Conservation (phyloP, 2,329 filamentous ascomycete species). For the Venturia asperata region DNA sequence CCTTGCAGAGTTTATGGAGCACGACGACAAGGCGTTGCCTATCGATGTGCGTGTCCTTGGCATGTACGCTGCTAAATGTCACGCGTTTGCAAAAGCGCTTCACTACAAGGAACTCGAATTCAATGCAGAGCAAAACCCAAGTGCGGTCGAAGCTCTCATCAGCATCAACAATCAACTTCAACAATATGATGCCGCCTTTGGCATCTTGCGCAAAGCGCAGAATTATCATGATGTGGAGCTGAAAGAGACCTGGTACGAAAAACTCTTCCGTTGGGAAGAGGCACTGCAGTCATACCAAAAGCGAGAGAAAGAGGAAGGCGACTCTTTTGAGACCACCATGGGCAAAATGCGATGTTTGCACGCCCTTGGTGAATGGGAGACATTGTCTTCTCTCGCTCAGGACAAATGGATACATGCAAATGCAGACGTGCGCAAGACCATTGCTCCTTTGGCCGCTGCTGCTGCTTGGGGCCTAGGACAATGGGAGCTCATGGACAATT, state of each 20-base stretch:
- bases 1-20: constrained; percentile 98
- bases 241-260: constrained; percentile 98
- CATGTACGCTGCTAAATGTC: constrained; percentile 90
- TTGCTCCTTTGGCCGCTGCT: constrained; percentile 88
- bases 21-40: constrained; percentile 94
- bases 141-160: constrained; percentile 92
- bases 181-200: constrained; percentile 96
- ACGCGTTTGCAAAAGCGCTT: constrained; percentile 94
- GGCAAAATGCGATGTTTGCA: constrained; percentile 99
- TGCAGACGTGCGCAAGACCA: constrained; percentile 78
- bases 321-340: constrained; percentile 92
- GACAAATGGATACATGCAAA: constrained; percentile 90
- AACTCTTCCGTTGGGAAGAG: constrained; percentile 96
- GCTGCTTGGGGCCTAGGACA: constrained; percentile 95
- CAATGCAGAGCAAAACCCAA: constrained; percentile 91
- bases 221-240: constrained; percentile 93
- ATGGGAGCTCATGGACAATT: constrained; percentile 98
- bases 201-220: constrained; percentile 92
- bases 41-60: constrained; percentile 95
- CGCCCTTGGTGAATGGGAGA: constrained; percentile 94
- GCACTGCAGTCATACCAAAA: constrained; percentile 86
- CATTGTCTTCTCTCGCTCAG: constrained; percentile 77
- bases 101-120: constrained; percentile 99
- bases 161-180: constrained; percentile 99
- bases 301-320: constrained; percentile 64